Percentiles rank a stretch among this genome's conserved stretches.
Conservation (phyloP, 2,329 filamentous ascomycete species). For the Lasiodiplodia sp. region DNA sequence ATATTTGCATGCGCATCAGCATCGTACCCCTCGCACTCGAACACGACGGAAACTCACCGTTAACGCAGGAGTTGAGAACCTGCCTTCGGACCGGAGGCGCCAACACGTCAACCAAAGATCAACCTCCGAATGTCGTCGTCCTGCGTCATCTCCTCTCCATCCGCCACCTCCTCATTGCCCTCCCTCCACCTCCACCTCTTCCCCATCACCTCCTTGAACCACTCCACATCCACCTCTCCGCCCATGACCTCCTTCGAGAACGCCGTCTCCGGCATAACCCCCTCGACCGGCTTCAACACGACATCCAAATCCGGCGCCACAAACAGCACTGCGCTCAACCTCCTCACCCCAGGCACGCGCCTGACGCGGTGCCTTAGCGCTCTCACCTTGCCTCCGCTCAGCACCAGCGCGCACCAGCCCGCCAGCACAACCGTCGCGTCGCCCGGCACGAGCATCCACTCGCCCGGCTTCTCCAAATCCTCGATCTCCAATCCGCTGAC, state of each 20-base stretch:
- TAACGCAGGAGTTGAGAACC: too few species aligned
- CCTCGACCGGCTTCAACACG: slow-evolving; percentile 9
- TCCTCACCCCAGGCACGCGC: slow-evolving; percentile 2
- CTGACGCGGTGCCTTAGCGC: slow-evolving; percentile 22
- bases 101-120: not conserved
- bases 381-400: slow-evolving; percentile 17
- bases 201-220: slow-evolving; percentile 30
- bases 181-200: slow-evolving; percentile 29
- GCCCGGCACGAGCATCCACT: slow-evolving; percentile 4
- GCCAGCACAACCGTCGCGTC: slow-evolving; percentile 19
- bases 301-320: slow-evolving; percentile 28
- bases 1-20: too few species aligned
- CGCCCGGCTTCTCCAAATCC: not conserved
- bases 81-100: too few species aligned
- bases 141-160: slow-evolving; percentile 12
- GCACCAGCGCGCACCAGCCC: slow-evolving; percentile 13
- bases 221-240: slow-evolving; percentile 17
- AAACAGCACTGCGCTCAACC: slow-evolving; percentile 22
- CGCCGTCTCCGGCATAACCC: not conserved
- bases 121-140: slow-evolving; percentile 21
- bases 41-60: too few species aligned
- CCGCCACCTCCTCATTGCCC: slow-evolving; percentile 21
- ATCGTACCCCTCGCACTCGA: too few species aligned
- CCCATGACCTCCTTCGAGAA: slow-evolving; percentile 8
- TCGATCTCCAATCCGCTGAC: slow-evolving; percentile 16